Percentiles rank a stretch among this genome's conserved stretches.
Conservation (phyloP, 2,329 filamentous ascomycete species). For the Fusarium protoensiforme region DNA sequence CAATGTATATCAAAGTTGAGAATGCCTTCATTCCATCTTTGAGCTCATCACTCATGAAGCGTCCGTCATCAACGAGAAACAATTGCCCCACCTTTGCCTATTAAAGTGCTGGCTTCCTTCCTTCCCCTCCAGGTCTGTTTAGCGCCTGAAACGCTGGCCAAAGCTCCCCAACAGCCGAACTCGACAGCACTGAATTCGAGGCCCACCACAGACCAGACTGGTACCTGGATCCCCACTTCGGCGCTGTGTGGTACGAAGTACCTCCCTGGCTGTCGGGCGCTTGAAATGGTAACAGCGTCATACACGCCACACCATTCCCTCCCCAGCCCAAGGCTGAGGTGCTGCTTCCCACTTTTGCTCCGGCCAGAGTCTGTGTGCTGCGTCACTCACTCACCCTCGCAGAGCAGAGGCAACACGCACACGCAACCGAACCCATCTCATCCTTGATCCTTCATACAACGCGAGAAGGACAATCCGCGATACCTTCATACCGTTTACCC, state of each 20-base stretch:
- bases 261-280: conserved; percentile 2
- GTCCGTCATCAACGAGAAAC: conserved; percentile 2
- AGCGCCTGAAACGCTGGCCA: conserved; percentile 3
- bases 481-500: conserved; percentile 20
- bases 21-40: not conserved
- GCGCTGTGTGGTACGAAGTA: conserved; percentile 12
- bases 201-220: not conserved
- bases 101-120: not conserved
- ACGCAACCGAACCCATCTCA: conserved; percentile 25
- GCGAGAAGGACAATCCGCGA: conserved; percentile 23
- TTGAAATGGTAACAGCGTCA: conserved; percentile 32
- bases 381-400: conserved; percentile 28
- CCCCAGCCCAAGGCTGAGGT: conserved; percentile 12
- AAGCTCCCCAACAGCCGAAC: conserved; percentile 3
- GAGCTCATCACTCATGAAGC: not conserved
- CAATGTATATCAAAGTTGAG: not conserved
- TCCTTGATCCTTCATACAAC: conserved; percentile 17
- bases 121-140: not conserved
- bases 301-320: conserved; percentile 41
- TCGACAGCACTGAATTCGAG: not conserved
- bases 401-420: conserved; percentile 17
- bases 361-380: conserved; percentile 14
- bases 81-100: not conserved
- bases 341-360: conserved; percentile 42
- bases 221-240: not conserved